A percentile compares a stretch with the other conserved stretches of the same genome.
These are phyloP conservation scores for Fraxinus excelsior DNA, from an alignment of 257 asterid species.

Conservation along the genomic window DNA sequence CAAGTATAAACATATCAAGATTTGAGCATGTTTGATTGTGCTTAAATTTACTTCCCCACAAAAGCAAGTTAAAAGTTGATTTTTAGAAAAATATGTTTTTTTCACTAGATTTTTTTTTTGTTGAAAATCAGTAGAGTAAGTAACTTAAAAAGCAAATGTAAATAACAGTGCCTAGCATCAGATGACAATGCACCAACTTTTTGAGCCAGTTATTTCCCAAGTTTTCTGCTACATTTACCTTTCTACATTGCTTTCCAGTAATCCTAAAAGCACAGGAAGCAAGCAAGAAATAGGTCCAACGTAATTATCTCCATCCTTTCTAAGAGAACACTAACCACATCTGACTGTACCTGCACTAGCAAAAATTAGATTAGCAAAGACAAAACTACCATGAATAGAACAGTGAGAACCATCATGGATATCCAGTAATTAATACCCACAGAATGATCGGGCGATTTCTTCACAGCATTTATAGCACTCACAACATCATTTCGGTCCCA, in stretches of 20 bases:
- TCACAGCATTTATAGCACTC: constrained; percentile 84
- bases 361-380: constrained; percentile 14
- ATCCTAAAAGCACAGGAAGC: constrained; percentile 84
- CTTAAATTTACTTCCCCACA: no score
- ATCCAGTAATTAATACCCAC: constrained; percentile 47
- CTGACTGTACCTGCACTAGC: constrained; percentile 79
- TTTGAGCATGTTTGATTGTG: neutral
- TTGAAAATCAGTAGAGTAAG: no score
- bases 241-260: constrained; percentile 80
- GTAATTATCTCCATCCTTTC: constrained; percentile 74
- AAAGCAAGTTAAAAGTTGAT: neutral
- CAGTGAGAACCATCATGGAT: neutral
- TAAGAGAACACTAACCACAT: constrained; percentile 67
- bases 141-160: no score
- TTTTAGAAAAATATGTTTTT: neutral
- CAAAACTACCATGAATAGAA: constrained; percentile 5
- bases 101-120: no score
- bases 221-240: constrained; percentile 43
- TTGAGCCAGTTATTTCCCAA: neutral
- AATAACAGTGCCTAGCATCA: neutral
- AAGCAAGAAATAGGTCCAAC: constrained; percentile 76
- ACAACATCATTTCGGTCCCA: constrained; percentile 85
- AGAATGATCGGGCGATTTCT: constrained; percentile 76
- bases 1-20: neutral
- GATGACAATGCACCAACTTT: neutral